phyloP scores from a whole-genome alignment of 257 asterid species.

The Solanum clarkiae region DNA sequence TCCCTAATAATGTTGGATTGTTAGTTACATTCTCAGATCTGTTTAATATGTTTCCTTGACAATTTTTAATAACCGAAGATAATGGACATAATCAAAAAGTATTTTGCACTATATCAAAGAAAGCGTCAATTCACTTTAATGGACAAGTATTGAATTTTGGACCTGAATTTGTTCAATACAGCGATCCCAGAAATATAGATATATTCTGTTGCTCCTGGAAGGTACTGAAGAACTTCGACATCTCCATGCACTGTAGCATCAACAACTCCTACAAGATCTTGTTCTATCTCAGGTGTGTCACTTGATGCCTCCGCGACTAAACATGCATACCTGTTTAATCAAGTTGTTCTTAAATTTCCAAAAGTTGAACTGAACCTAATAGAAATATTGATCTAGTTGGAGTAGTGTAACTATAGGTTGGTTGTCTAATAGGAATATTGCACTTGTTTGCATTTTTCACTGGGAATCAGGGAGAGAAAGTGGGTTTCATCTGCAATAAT shows the following conservation, averaged over 20 bases:
- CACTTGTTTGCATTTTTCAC: no score
- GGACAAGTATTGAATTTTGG: neutral
- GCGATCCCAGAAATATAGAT: conserved; percentile 87
- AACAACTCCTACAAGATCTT: conserved; percentile 66
- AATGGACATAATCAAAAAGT: no score
- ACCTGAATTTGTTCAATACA: conserved; percentile 71
- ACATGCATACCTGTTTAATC: conserved; percentile 58
- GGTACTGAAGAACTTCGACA: conserved; percentile 45
- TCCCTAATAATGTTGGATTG: neutral
- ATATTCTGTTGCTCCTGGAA: conserved; percentile 59
- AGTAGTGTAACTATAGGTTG: no score
- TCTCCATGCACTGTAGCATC: conserved; percentile 63
- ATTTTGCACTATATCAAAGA: neutral
- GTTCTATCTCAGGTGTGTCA: neutral
- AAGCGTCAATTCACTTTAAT: neutral
- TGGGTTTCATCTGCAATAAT: no score
- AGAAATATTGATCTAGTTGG: neutral
- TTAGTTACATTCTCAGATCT: neutral
- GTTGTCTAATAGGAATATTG: no score
- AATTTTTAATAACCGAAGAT: neutral
- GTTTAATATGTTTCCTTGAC: neutral
- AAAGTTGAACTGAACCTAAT: neutral
- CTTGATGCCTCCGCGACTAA: conserved; percentile 52
- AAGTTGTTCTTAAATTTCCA: neutral
- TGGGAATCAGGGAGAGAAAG: no score